Base-by-base conservation (phyloP, 768 basidiomycete species). In the Solioccasus polychromus region DNA sequence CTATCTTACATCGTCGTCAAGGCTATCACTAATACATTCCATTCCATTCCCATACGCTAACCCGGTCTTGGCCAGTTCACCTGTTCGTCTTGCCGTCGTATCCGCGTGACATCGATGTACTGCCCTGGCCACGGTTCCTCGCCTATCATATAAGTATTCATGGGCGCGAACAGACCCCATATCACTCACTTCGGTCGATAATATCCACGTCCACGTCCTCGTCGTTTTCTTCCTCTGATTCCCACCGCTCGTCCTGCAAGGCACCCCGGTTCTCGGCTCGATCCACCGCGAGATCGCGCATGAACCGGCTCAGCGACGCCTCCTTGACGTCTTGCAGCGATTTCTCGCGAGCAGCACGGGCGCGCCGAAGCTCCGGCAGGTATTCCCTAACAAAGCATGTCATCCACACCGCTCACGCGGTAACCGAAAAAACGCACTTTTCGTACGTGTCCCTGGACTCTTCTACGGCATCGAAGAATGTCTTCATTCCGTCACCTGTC, bases 401-500 rank as follows among this genome's bases (percentile, higher is more conserved):
- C 28, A 28, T 7, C 28, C 28, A 28, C 28, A 28, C 28, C 28
- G 12, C 28, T 7, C 7, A 28, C 28, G 28, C 28, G 28, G 12
- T 12, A 12, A 28, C 28, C 28, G 5, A n/a, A 39, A 42, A 39
- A 9, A 66, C 81, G 56, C 59, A 96, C 94, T 73, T 84, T 66
- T 89, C 84, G 67, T 96, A 99, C 67, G 94, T 93, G 45, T 81
- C 73, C 54, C 92, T 73, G 2, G 89, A 92, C 24, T 80, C 85
- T 53, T 94, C 86, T 9, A 99, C 92, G 2, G 91, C 92, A 24
- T 85, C 80, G 59, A 99, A 88, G 64, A 99, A 96, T 43, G 89
- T 89, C 51, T 83, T 74, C 59, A 99, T 79, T 4, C 96, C 96
- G 24, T 83, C 86, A n/a, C 96, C 96, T 1, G 96, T 98, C 75